Evolutionary conservation across 2,329 filamentous ascomycete species (phyloP), one percentile per base, ranked within the genome.

Genomic region (Alternaria brassicae): DNA sequence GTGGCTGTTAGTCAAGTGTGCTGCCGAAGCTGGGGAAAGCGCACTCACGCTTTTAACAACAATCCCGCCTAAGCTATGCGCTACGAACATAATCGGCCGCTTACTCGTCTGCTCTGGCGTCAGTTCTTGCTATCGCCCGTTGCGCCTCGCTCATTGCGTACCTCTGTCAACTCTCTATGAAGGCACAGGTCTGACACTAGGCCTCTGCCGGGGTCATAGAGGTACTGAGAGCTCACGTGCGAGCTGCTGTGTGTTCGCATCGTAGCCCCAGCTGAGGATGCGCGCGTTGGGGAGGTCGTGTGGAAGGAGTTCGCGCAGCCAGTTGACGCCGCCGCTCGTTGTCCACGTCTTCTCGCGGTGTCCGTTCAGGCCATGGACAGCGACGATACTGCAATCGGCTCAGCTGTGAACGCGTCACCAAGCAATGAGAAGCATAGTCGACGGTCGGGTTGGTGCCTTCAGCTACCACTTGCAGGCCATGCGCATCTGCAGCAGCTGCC

Each of bases 201-300:
- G n/a, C 53, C 63, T 51, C 42, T 52, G 32, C 71, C 76, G 68
- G 78, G 73, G 54, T 77, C 69, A 56, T 77, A 73, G 10, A 80
- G 67, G 28, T 30, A 30, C 28, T 30, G 8, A 9, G 6, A 30
- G 61, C 72, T 73, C 71, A 15, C 73, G 70, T 47, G 28, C 4
- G 28, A 30, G 6, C 8, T 10, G 28, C 28, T 30, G 28, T 30
- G 28, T 30, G 28, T 30, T 30, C 2, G 28, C 28, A 9, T 79
- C 68, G 57, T 80, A 80, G 27, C 77, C 77, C 55, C 71, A 80
- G 28, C 60, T 70, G 34, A 78, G 62, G 8, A 79, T 71, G 36
- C 78, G 69, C 28, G 74, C 71, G 40, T 69, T 68, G 5, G 69
- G 67, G 15, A 79, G 48, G 39, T 76, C 67, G 17, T 15, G 44